Percentiles rank a stretch among this genome's conserved stretches.
Conservation (phyloP, 306 rosid genomes). For the Luffa aegyptiaca region DNA sequence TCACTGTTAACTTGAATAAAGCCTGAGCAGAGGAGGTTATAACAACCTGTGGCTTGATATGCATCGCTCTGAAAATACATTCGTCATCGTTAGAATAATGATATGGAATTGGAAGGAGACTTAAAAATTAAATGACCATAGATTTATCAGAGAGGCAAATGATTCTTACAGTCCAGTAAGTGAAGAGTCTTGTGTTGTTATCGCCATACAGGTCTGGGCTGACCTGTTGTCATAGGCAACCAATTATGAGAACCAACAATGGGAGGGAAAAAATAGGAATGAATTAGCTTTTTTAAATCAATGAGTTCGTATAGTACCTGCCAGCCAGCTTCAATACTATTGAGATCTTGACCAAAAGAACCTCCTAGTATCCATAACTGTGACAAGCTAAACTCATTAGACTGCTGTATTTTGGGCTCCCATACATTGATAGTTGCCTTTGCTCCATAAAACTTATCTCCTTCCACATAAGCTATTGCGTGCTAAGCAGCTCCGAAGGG, state of each 20-base stretch:
- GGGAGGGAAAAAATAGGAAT: not conserved
- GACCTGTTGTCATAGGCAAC: slow-evolving; percentile 20
- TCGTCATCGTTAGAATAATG: not conserved
- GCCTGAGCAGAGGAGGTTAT: slow-evolving; percentile 97
- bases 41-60: slow-evolving; percentile 99
- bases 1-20: slow-evolving; percentile 83
- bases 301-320: slow-evolving; percentile 24
- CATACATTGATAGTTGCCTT: slow-evolving; percentile 95
- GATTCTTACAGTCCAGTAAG: slow-evolving; percentile 90
- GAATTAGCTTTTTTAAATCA: not conserved
- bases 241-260: not conserved
- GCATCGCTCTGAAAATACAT: slow-evolving; percentile 73
- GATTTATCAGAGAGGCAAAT: not conserved
- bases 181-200: slow-evolving; percentile 89
- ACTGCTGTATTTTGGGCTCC: slow-evolving; percentile 90
- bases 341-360: slow-evolving; percentile 91
- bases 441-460: slow-evolving; percentile 89
- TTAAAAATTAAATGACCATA: not conserved
- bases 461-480: slow-evolving; percentile 93
- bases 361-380: slow-evolving; percentile 97
- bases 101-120: not conserved
- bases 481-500: slow-evolving; percentile 30
- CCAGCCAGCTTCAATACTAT: slow-evolving; percentile 99
- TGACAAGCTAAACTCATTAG: slow-evolving; percentile 95
- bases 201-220: slow-evolving; percentile 95